Evolutionary conservation across 1,284 basidiomycete species (phyloP).

Genomic region (Mrakiaceae sp.): DNA sequence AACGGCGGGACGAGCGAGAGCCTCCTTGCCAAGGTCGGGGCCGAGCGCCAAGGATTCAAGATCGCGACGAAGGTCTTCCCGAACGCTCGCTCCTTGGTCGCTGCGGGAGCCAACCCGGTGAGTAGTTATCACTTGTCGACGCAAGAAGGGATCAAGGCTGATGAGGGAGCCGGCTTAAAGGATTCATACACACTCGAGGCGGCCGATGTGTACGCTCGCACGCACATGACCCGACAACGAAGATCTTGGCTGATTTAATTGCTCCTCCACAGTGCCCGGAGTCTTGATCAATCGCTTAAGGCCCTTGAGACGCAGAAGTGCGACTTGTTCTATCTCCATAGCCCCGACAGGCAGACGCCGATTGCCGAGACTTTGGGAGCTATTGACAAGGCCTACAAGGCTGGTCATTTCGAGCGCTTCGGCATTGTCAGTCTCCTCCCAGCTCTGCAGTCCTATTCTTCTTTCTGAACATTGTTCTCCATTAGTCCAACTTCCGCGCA

Average conservation of each 20-base stretch:
- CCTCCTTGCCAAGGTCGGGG: constrained; percentile 1
- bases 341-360: constrained; percentile 42
- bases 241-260: no score
- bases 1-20: neutral
- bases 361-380: constrained; percentile 42
- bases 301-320: constrained; percentile 32
- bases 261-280: neutral
- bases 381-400: constrained; percentile 43
- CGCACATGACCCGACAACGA: neutral
- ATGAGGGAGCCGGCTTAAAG: no score
- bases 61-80: constrained; percentile 26
- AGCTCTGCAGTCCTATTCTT: neutral
- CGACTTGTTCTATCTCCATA: constrained; percentile 48
- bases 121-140: no score
- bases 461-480: neutral
- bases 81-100: neutral
- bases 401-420: constrained; percentile 41
- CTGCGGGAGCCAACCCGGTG: neutral
- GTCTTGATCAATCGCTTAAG: constrained; percentile 19
- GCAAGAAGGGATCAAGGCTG: no score
- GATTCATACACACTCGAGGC: neutral
- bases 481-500: constrained; percentile 13
- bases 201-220: neutral
- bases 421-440: constrained; percentile 36
- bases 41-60: neutral